phyloP scores from a whole-genome alignment of 805 yeast genomes.

The Kodamaea neixiangensis region DNA sequence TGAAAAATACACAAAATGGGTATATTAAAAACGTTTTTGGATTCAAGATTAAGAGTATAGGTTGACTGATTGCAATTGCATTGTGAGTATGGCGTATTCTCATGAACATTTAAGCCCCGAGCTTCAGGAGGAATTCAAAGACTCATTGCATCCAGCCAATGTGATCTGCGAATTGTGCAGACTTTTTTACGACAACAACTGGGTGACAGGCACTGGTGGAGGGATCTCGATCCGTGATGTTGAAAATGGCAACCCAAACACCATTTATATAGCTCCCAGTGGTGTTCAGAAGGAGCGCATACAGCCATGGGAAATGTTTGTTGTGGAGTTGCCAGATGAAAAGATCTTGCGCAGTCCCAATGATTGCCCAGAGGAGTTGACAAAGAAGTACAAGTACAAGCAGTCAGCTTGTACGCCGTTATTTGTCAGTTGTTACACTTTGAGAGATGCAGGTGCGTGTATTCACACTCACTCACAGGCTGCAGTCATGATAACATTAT shows the following conservation, averaged over 20 bases:
- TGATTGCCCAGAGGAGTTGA: conserved; percentile 37
- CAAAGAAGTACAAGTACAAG: conserved; percentile 52
- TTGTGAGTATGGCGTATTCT: background rate
- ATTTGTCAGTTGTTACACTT: conserved; percentile 68
- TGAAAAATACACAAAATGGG: background rate
- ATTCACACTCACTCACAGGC: conserved; percentile 92
- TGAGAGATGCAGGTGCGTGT: conserved; percentile 83
- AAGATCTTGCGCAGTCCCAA: conserved; percentile 62
- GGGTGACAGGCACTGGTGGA: conserved; percentile 98
- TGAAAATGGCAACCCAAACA: conserved; percentile 44
- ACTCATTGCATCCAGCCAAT: conserved; percentile 54
- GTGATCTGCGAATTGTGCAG: conserved; percentile 80
- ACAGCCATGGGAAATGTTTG: conserved; percentile 79
- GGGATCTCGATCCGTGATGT: conserved; percentile 75
- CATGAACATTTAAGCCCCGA: conserved; percentile 6
- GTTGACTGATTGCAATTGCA: background rate
- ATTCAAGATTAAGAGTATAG: background rate
- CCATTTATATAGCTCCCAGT: conserved; percentile 84
- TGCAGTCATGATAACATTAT: conserved; percentile 77
- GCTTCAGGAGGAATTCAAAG: conserved; percentile 7
- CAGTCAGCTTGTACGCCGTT: conserved; percentile 96
- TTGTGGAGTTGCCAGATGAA: conserved; percentile 56
- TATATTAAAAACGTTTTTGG: background rate
- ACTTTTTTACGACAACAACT: conserved; percentile 73
- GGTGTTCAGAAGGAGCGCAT: conserved; percentile 94